phyloP scores from a whole-genome alignment of 2,329 filamentous ascomycete genomes.

The Decorospora gaudefroyi region DNA sequence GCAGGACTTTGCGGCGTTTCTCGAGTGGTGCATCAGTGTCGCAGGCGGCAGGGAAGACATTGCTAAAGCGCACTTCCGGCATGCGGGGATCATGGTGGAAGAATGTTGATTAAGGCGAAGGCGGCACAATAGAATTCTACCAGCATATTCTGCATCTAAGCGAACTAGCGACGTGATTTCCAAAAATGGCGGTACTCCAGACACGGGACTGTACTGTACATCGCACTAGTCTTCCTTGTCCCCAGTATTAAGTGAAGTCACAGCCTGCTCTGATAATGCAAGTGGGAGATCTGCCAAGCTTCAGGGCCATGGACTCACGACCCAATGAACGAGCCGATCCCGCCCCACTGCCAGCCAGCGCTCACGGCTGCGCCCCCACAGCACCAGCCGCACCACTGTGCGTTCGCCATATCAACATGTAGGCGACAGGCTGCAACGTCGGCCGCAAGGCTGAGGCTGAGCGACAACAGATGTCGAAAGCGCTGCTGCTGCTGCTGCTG shows the following conservation, averaged over 20 bases:
- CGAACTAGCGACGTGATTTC: no score
- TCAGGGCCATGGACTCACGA: neutral
- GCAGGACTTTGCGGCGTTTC: conserved; percentile 29
- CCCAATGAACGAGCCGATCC: neutral
- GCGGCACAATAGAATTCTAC: neutral
- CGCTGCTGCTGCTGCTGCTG: conserved; percentile 8
- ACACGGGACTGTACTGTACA: no score
- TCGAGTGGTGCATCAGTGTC: conserved; percentile 35
- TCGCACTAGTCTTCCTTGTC: no score
- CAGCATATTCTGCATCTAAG: no score
- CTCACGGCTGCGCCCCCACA: conserved; percentile 5
- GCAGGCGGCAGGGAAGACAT: conserved; percentile 28
- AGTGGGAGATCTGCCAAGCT: neutral
- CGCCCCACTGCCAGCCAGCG: no score
- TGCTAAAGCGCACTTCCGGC: conserved; percentile 34
- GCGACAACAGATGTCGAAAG: no score
- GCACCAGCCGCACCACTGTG: neutral
- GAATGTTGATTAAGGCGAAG: neutral
- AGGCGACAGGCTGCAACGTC: conserved; percentile 10
- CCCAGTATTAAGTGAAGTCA: neutral
- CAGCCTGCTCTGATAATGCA: conserved; percentile 1
- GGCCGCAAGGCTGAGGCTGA: conserved; percentile 16
- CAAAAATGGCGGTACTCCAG: no score
- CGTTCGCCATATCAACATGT: conserved; percentile 4
- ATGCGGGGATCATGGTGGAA: conserved; percentile 24